phyloP scores from a whole-genome alignment of 441 rosid species.

The Erodium texanum region DNA sequence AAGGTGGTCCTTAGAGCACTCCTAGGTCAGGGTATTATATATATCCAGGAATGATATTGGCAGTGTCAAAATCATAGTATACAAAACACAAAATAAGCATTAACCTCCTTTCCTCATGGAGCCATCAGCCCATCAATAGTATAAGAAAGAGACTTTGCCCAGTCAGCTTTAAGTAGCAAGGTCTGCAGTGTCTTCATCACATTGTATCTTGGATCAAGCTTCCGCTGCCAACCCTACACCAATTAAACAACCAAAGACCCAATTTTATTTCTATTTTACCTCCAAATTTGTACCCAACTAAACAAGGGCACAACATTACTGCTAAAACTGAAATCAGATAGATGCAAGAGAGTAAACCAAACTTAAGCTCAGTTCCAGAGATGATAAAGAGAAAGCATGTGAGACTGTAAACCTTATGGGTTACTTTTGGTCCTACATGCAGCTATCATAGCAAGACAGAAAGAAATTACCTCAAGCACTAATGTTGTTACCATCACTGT shows the following conservation, averaged over 20 bases:
- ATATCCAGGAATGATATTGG: not conserved
- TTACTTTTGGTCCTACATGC: too few species aligned
- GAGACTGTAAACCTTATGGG: not conserved
- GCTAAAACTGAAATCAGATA: not conserved
- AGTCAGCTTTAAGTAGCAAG: conserved; percentile 74
- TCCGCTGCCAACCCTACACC: conserved; percentile 94
- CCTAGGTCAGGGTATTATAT: not conserved
- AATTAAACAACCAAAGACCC: not conserved
- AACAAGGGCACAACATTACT: not conserved
- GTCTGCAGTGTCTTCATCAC: conserved; percentile 93
- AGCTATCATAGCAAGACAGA: not conserved
- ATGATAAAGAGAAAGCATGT: not conserved
- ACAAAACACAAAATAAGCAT: not conserved
- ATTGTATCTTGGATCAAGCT: conserved; percentile 86
- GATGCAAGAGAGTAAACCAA: not conserved
- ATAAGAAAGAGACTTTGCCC: conserved; percentile 96
- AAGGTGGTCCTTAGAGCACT: not conserved
- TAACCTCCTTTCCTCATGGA: conserved; percentile 32
- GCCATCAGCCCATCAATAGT: conserved; percentile 98
- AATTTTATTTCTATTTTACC: too few species aligned
- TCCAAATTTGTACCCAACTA: too few species aligned
- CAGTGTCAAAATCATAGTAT: not conserved
- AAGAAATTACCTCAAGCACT: conserved; percentile 83
- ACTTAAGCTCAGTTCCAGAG: not conserved
- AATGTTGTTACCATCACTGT: conserved; percentile 94